Evolutionary conservation across 164 flowering plant species (phyloP).

Genomic region (Vitis vinifera): ASM3070453v1 NC_081807.1:8370001-8370500

Average conservation of each 20-base stretch:
- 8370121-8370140: not conserved
- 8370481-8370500: slow-evolving; percentile 71
- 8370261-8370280: not conserved
- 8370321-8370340: slow-evolving; percentile 14
- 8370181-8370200: slow-evolving; percentile 5
- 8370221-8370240: not conserved
- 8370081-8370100: not conserved
- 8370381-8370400: slow-evolving; percentile 35
- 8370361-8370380: slow-evolving; percentile 8
- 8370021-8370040: not conserved
- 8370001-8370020: not conserved
- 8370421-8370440: slow-evolving; percentile 35
- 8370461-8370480: slow-evolving; percentile 70
- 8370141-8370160: not conserved
- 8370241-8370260: not conserved
- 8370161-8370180: slow-evolving; percentile 5
- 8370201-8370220: not conserved
- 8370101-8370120: not conserved
- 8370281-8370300: not conserved
- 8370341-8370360: slow-evolving; percentile 15
- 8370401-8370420: slow-evolving; percentile 55
- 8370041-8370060: slow-evolving; percentile 1
- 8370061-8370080: not conserved
- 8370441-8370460: slow-evolving; percentile 24
- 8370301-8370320: slow-evolving; percentile 4